phyloP scores from a whole-genome alignment of 257 asterid species.

The Ligustrum vulgare region DNA sequence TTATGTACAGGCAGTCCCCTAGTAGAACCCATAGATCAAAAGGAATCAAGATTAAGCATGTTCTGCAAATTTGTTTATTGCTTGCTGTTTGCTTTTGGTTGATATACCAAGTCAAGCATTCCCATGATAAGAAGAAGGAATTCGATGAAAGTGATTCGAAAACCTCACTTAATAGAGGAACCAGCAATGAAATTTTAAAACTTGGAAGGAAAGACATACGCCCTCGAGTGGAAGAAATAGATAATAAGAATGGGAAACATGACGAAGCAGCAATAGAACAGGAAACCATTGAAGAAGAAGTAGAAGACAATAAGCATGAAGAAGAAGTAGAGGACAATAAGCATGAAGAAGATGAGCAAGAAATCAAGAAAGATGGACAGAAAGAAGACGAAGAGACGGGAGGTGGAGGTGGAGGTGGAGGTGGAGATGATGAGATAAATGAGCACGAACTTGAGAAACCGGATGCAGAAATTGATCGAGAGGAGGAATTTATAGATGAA shows the following conservation, averaged over 20 bases:
- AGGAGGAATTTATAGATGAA: slow-evolving; percentile 46
- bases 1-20: slow-evolving; percentile 76
- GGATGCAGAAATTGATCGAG: slow-evolving; percentile 52
- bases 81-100: slow-evolving; percentile 91
- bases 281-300: slow-evolving; percentile 44
- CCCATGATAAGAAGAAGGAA: slow-evolving; percentile 76
- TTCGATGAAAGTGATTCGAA: slow-evolving; percentile 62
- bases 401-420: slow-evolving; percentile 47
- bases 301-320: slow-evolving; percentile 41
- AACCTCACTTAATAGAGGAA: slow-evolving; percentile 24
- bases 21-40: slow-evolving; percentile 73
- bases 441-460: slow-evolving; percentile 64
- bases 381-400: slow-evolving; percentile 51
- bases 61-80: slow-evolving; percentile 71
- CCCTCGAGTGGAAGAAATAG: slow-evolving; percentile 38
- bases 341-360: slow-evolving; percentile 47
- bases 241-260: slow-evolving; percentile 30
- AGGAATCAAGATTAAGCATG: slow-evolving; percentile 63
- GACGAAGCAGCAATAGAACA: slow-evolving; percentile 41
- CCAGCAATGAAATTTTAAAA: slow-evolving; percentile 34
- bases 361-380: slow-evolving; percentile 48
- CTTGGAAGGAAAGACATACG: slow-evolving; percentile 75
- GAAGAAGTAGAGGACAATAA: slow-evolving; percentile 41
- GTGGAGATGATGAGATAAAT: slow-evolving; percentile 47
- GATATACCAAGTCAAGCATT: slow-evolving; percentile 88